phyloP scores from a whole-genome alignment of 2,329 filamentous ascomycete species.

The Hymenoscyphus occultus region DNA sequence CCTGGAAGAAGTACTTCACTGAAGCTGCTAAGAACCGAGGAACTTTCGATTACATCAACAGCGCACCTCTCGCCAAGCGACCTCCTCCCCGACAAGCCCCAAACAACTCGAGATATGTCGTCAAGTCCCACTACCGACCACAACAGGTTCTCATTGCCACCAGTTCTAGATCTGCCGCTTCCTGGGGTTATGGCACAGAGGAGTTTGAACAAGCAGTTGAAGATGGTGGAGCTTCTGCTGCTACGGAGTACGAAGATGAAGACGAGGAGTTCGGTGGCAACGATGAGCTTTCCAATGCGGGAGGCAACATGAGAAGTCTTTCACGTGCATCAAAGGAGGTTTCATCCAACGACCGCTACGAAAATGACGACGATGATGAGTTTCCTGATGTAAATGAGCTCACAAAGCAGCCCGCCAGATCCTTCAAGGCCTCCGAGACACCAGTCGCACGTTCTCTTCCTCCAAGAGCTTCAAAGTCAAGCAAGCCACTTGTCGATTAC shows the following conservation, averaged over 20 bases:
- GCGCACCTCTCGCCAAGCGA: not conserved
- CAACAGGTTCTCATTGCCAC: not conserved
- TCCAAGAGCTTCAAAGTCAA: not conserved
- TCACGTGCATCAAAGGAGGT: no score
- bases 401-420: not conserved
- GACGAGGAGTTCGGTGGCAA: not conserved
- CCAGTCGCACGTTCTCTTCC: not conserved
- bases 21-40: not conserved
- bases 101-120: not conserved
- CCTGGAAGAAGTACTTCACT: not conserved
- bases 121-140: constrained; percentile 1
- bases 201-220: not conserved
- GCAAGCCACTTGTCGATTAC: not conserved
- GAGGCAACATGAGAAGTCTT: no score
- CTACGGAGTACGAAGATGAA: not conserved
- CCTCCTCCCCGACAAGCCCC: not conserved
- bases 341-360: no score
- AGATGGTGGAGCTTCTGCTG: not conserved
- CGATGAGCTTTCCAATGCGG: no score
- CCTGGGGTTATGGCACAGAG: not conserved
- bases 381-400: not conserved
- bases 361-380: not conserved
- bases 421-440: not conserved
- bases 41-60: constrained; percentile 1
- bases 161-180: not conserved